Conservation (phyloP, 345 rosid genomes). For the Aurinia saxatilis region DNA sequence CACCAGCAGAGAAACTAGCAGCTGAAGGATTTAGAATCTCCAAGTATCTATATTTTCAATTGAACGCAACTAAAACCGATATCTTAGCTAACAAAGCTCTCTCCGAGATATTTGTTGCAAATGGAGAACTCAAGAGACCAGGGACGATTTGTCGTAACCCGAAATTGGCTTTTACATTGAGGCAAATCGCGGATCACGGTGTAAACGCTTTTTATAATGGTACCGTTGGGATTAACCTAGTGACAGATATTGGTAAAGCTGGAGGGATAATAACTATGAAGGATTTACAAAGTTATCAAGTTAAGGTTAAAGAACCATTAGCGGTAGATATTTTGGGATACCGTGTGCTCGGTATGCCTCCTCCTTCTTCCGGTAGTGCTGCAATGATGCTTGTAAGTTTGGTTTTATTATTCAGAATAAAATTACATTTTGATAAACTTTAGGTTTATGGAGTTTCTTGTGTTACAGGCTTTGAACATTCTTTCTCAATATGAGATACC, state of each 20-base stretch:
- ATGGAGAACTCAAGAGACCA: constrained; percentile 36
- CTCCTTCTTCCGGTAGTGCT: constrained; percentile 49
- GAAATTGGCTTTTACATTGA: constrained; percentile 36
- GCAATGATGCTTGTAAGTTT: constrained; percentile 36
- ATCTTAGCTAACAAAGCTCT: constrained; percentile 52
- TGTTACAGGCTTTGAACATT: constrained; percentile 41
- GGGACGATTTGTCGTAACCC: constrained; percentile 38
- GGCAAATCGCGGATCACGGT: constrained; percentile 29
- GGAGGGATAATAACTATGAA: constrained; percentile 53
- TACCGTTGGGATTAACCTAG: constrained; percentile 34
- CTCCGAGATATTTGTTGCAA: constrained; percentile 28
- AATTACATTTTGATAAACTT: too few species aligned
- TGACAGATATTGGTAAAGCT: constrained; percentile 32
- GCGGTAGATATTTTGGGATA: constrained; percentile 34
- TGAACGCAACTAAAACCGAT: constrained; percentile 22
- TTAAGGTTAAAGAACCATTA: constrained; percentile 36
- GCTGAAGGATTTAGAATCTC: constrained; percentile 42
- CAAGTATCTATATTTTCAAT: constrained; percentile 45
- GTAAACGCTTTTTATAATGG: constrained; percentile 48
- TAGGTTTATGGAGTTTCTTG: neutral
- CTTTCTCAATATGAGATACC: constrained; percentile 42
- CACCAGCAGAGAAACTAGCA: constrained; percentile 41
- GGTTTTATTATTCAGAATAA: too few species aligned
- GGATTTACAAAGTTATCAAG: constrained; percentile 43
- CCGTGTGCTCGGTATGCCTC: constrained; percentile 52